Conservation (phyloP, 1,139 yeast species). For the Lodderomyces margitis region DNA sequence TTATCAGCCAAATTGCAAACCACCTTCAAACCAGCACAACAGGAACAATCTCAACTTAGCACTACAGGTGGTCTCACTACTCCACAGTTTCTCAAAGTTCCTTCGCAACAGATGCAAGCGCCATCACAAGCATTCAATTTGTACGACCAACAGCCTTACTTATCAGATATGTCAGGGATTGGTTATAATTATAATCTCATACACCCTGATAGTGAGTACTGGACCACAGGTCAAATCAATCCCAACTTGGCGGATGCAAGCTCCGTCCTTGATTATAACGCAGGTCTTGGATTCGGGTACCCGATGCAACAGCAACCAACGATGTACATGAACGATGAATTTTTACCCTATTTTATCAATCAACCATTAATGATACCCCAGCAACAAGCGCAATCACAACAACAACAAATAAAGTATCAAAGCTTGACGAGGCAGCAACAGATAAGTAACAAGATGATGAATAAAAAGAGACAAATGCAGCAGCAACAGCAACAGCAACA, state of each 20-base stretch:
- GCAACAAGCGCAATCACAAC: slow-evolving; percentile 5
- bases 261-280: not conserved
- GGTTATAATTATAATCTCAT: slow-evolving; percentile 1
- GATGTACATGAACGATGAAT: slow-evolving; percentile 11
- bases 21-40: not conserved
- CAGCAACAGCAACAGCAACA: slow-evolving; percentile 4
- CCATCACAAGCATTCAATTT: not conserved
- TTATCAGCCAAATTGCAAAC: slow-evolving; percentile 7
- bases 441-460: slow-evolving; percentile 9
- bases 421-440: slow-evolving; percentile 7
- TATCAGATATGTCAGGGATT: not conserved
- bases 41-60: not conserved
- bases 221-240: slow-evolving; percentile 1
- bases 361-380: slow-evolving; percentile 5
- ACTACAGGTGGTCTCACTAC: not conserved
- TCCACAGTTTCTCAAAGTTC: not conserved
- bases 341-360: slow-evolving; percentile 8
- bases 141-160: slow-evolving; percentile 2
- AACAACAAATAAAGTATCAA: slow-evolving; percentile 3
- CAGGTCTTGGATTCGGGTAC: not conserved
- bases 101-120: not conserved
- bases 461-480: slow-evolving; percentile 8
- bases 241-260: not conserved
- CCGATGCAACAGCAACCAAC: slow-evolving; percentile 7
- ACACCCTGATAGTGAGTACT: slow-evolving; percentile 3